Conservation (phyloP, 331 rosid genomes). For the Rosa hybrid region DNA sequence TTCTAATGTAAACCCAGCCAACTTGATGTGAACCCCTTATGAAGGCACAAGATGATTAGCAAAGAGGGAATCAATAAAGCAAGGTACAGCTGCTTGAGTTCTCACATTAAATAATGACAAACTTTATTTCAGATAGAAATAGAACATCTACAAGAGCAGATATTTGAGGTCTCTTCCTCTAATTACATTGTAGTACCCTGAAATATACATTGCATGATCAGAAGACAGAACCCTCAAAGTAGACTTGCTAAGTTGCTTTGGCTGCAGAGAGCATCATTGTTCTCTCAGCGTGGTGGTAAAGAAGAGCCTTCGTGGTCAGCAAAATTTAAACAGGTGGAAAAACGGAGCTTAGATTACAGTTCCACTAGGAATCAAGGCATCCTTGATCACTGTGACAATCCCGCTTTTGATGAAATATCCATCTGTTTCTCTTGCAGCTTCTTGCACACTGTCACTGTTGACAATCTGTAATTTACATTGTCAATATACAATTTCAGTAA, state of each 20-base stretch:
- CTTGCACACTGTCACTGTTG: slow-evolving; percentile 79
- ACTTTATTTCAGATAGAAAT: slow-evolving; percentile 15
- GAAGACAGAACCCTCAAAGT: slow-evolving; percentile 1
- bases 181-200: slow-evolving; percentile 16
- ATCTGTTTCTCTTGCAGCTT: slow-evolving; percentile 97
- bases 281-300: background rate
- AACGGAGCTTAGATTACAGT: slow-evolving; percentile 47
- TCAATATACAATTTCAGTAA: background rate
- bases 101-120: background rate
- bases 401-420: slow-evolving; percentile 98
- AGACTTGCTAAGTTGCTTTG: background rate
- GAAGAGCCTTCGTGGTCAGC: slow-evolving; percentile 1
- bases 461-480: slow-evolving; percentile 51
- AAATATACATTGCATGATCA: slow-evolving; percentile 12
- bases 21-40: background rate
- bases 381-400: slow-evolving; percentile 90
- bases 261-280: background rate
- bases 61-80: background rate
- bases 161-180: slow-evolving; percentile 20
- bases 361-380: slow-evolving; percentile 91
- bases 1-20: background rate
- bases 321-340: background rate
- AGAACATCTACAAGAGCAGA: slow-evolving; percentile 2
- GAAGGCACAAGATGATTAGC: background rate
- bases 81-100: background rate